phyloP scores from a whole-genome alignment of 1,139 yeast genomes.

The Kluyveromyces sp. region DNA sequence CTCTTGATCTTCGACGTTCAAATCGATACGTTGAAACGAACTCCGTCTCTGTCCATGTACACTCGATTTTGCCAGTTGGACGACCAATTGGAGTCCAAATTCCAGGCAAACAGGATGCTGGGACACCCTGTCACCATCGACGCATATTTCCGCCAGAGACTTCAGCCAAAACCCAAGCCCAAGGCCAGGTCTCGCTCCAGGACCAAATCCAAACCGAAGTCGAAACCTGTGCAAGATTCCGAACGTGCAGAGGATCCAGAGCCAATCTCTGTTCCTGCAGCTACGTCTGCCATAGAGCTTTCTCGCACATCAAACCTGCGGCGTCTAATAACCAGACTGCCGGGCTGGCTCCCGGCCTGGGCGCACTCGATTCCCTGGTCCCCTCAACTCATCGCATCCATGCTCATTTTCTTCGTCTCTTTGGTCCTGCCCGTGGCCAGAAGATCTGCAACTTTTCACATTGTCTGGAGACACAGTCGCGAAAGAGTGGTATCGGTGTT shows the following conservation, averaged over 20 bases:
- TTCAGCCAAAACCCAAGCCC: constrained; percentile 1
- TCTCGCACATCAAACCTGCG: not conserved
- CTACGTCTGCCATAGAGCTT: not conserved
- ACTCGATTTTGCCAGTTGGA: constrained; percentile 13
- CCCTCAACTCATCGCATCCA: constrained; percentile 1
- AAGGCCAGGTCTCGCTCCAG: not conserved
- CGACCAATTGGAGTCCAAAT: constrained; percentile 11
- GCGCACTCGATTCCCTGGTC: constrained; percentile 1
- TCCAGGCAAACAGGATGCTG: not conserved
- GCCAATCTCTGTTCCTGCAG: no score
- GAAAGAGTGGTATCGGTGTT: not conserved
- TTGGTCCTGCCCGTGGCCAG: constrained; percentile 2
- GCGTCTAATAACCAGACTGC: not conserved
- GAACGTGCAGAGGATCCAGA: not conserved
- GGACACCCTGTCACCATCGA: constrained; percentile 3
- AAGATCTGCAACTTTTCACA: constrained; percentile 5
- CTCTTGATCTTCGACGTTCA: constrained; percentile 18
- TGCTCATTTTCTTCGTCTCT: not conserved
- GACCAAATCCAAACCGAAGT: not conserved
- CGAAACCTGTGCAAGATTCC: not conserved
- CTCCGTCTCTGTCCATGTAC: constrained; percentile 12
- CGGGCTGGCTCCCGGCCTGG: constrained; percentile 2
- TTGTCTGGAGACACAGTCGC: constrained; percentile 2
- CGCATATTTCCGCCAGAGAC: constrained; percentile 1
- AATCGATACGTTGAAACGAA: constrained; percentile 11